These are phyloP conservation scores for Tuber indicum DNA, from an alignment of 495 filamentous ascomycete species.

Conservation along the genomic window DNA sequence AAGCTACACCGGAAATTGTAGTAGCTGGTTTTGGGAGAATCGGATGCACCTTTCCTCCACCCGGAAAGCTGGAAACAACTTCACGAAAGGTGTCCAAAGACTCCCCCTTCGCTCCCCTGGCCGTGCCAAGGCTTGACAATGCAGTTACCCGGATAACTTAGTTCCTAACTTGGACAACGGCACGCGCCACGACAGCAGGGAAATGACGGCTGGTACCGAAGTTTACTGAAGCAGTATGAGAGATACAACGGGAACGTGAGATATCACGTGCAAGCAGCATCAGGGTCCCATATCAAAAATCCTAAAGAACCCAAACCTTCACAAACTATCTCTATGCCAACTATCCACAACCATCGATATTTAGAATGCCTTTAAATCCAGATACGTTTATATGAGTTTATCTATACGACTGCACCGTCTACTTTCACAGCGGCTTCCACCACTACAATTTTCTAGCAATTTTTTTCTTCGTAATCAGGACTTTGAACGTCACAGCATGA, in stretches of 20 bases:
- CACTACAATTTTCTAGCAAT: background rate
- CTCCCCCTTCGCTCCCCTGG: background rate
- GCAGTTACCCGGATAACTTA: background rate
- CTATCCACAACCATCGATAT: background rate
- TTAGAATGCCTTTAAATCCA: background rate
- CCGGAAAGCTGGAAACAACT: background rate
- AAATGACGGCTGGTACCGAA: background rate
- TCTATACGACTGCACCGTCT: background rate
- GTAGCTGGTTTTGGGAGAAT: background rate
- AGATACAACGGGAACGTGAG: background rate
- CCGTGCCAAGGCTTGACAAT: background rate
- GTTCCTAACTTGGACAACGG: background rate
- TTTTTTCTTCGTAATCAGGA: background rate
- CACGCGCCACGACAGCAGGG: background rate
- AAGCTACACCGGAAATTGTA: background rate
- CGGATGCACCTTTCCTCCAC: background rate
- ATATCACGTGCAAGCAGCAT: background rate
- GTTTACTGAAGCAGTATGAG: background rate
- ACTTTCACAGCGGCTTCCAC: background rate
- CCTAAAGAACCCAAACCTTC: background rate
- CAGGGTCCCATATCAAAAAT: background rate
- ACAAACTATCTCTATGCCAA: background rate
- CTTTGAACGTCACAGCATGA: slow-evolving; percentile 1
- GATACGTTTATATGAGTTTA: background rate
- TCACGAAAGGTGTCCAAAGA: background rate